Base-by-base conservation (phyloP, 2,329 filamentous ascomycete genomes). In the Pyricularia sp. region DNA sequence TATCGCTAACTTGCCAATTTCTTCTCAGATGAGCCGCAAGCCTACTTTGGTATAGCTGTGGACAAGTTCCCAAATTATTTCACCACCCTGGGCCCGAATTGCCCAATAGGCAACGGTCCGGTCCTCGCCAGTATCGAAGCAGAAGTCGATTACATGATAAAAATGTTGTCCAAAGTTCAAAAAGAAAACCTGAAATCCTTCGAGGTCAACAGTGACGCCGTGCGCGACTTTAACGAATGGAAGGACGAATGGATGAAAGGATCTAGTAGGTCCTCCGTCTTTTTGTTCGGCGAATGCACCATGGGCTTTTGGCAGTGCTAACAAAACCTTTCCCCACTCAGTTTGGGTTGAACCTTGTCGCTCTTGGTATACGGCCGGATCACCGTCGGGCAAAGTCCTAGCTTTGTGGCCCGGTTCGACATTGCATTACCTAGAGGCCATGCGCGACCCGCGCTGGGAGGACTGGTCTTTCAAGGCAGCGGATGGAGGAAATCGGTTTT, bases 141-240 rank as follows among this genome's bases (percentile, higher is more conserved):
- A 12, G 70, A 73, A 64, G 28, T 70, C n/a, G 42, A 70, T 70
- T 83, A 84, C 70, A 77, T 85, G 55, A 74, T 81, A 26, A 78
- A 79, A 70, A 78, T 81, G 71, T 74, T 83, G 59, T 79, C 80
- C 70, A 85, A 84, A 75, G 73, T 84, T 68, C 81, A 82, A 71
- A 81, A 78, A 70, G 83, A 81, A 69, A 75, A 83, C 71, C 65
- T 66, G 0, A 12, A 36, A 5, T 50, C 31, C 1, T 73, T 78
- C 10, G 67, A 33, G 1, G 69, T 71, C 1, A 36, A 67, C 2
- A 4, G 17, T 2, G 26, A 63, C 0, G 72, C 68, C 0, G 70
- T 76, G 7, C 74, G 77, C 66, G 73, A 75, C 17, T 73, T 73
- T 23, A 71, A 73, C 20, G 76, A 74, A 67, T 76, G 73, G 12